Evolutionary conservation across 805 yeast genomes (phyloP).

Genomic region (Saccharomycopsis selenospora): DNA sequence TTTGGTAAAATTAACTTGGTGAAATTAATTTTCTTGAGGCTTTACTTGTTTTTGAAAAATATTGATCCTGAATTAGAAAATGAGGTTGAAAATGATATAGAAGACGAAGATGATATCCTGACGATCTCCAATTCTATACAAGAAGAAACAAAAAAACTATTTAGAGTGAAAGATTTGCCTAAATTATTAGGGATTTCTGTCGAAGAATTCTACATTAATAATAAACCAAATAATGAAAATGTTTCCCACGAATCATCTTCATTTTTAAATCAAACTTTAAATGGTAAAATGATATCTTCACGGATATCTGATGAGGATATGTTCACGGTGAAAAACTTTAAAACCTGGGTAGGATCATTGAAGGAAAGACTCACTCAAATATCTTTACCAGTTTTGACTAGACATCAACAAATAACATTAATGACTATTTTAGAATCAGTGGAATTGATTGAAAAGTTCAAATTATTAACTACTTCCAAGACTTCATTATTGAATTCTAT

Average conservation of each 20-base stretch:
- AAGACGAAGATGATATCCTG: slow-evolving; percentile 26
- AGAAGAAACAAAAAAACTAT: slow-evolving; percentile 2
- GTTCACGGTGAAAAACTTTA: slow-evolving; percentile 24
- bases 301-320: slow-evolving; percentile 22
- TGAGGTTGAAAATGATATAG: slow-evolving; percentile 25
- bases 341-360: slow-evolving; percentile 27
- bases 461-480: slow-evolving; percentile 6
- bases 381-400: slow-evolving; percentile 71
- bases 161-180: slow-evolving; percentile 13
- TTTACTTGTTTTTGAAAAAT: slow-evolving; percentile 51
- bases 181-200: slow-evolving; percentile 13
- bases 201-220: slow-evolving; percentile 11
- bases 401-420: slow-evolving; percentile 87
- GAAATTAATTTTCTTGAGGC: slow-evolving; percentile 44
- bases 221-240: background rate
- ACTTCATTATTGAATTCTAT: slow-evolving; percentile 13
- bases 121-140: background rate
- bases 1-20: slow-evolving; percentile 51
- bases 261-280: background rate
- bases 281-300: background rate
- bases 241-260: background rate
- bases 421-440: slow-evolving; percentile 62
- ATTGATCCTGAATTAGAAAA: slow-evolving; percentile 37
- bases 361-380: slow-evolving; percentile 53
- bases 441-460: slow-evolving; percentile 42